A percentile compares a stretch with the other conserved stretches of the same genome.
These are phyloP conservation scores for Pyracantha coccinea DNA, from an alignment of 331 rosid species.

Conservation along the genomic window DNA sequence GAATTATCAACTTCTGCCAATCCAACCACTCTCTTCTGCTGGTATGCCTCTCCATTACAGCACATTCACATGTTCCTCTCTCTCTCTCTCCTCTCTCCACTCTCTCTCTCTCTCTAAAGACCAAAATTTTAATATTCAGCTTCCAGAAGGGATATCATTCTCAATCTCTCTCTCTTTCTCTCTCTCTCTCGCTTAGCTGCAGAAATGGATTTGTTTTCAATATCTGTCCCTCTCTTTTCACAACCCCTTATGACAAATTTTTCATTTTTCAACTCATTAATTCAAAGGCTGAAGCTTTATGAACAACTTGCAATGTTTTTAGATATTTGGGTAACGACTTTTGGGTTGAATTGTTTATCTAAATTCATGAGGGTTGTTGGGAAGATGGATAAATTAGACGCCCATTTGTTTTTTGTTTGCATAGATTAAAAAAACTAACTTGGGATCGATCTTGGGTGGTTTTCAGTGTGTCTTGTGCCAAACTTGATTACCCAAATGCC, in stretches of 20 bases:
- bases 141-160: conserved; percentile 15
- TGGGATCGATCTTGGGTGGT: conserved; percentile 17
- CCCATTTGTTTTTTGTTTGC: neutral
- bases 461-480: neutral
- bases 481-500: neutral
- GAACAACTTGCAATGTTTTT: conserved; percentile 14
- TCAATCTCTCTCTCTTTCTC: conserved; percentile 1
- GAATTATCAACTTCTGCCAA: conserved; percentile 11
- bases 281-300: neutral
- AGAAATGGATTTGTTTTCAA: neutral
- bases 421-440: neutral
- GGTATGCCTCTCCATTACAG: neutral
- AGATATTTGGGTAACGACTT: conserved; percentile 27
- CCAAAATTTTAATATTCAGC: conserved; percentile 2
- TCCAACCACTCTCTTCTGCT: conserved; percentile 8
- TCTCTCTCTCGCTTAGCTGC: neutral
- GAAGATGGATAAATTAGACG: neutral
- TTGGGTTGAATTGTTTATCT: neutral
- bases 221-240: neutral
- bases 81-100: neutral
- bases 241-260: neutral
- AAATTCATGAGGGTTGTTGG: conserved; percentile 5
- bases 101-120: neutral
- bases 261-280: neutral
- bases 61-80: neutral